These are phyloP conservation scores for Endocarpon pusillum DNA, from an alignment of 495 filamentous ascomycete genomes.

Conservation along the genomic window DNA sequence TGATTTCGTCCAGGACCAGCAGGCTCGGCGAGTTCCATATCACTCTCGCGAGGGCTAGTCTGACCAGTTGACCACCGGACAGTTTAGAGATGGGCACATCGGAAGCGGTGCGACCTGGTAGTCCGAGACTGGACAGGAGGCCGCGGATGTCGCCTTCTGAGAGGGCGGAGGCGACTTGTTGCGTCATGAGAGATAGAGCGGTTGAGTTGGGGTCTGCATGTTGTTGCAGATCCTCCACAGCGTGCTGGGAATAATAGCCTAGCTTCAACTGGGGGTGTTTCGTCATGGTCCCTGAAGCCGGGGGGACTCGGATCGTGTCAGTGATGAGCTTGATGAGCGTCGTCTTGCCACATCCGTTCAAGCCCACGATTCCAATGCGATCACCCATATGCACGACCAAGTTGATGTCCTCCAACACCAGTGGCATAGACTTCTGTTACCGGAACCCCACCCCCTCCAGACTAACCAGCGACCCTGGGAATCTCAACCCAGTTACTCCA, in stretches of 20 bases:
- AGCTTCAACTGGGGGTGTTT: slow-evolving; percentile 47
- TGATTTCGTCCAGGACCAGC: slow-evolving; percentile 67
- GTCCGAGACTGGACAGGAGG: slow-evolving; percentile 44
- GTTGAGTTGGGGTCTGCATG: slow-evolving; percentile 35
- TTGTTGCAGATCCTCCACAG: slow-evolving; percentile 46
- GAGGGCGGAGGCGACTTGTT: slow-evolving; percentile 27
- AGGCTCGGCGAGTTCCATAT: slow-evolving; percentile 52
- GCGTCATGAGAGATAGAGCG: slow-evolving; percentile 39
- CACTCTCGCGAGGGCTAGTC: slow-evolving; percentile 51
- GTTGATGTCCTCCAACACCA: slow-evolving; percentile 37
- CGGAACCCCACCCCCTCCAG: slow-evolving; percentile 46
- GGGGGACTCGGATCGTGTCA: slow-evolving; percentile 15
- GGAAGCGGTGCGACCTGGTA: slow-evolving; percentile 45
- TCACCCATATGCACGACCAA: slow-evolving; percentile 51
- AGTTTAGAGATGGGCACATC: slow-evolving; percentile 52
- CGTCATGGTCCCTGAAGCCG: slow-evolving; percentile 35
- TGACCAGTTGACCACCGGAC: slow-evolving; percentile 62
- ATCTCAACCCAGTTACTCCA: slow-evolving; percentile 46
- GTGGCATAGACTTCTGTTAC: slow-evolving; percentile 27
- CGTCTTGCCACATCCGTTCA: slow-evolving; percentile 61
- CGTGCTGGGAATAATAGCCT: slow-evolving; percentile 64
- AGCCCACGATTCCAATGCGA: slow-evolving; percentile 52
- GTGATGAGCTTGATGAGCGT: slow-evolving; percentile 46
- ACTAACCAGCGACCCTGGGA: slow-evolving; percentile 53
- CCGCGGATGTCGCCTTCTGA: slow-evolving; percentile 45